phyloP scores from a whole-genome alignment of 1,284 basidiomycete genomes.

The Malassezia japonica region DNA sequence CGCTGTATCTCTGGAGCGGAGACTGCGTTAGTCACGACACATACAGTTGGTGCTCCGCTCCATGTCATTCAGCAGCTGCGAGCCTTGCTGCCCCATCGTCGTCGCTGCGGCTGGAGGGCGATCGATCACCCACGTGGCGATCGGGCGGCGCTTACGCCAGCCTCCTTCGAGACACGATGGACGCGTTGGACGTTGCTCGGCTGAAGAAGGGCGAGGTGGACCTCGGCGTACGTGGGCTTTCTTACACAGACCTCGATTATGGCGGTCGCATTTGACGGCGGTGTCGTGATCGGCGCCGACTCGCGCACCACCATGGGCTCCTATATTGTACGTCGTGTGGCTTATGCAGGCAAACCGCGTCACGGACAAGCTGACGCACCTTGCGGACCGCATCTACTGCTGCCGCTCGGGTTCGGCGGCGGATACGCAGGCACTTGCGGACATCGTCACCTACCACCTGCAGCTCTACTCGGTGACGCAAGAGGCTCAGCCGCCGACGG shows the following conservation, averaged over 20 bases:
- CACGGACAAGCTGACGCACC: slow-evolving; percentile 92
- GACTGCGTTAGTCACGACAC: slow-evolving; percentile 34
- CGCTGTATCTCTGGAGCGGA: slow-evolving; percentile 53
- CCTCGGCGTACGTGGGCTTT: slow-evolving; percentile 29
- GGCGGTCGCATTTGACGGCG: slow-evolving; percentile 91
- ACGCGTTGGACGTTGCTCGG: slow-evolving; percentile 20
- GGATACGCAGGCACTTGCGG: slow-evolving; percentile 90
- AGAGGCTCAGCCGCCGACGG: slow-evolving; percentile 66
- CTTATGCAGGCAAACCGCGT: slow-evolving; percentile 76
- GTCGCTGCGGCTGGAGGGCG: background rate
- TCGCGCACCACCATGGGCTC: slow-evolving; percentile 90
- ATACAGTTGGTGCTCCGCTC: slow-evolving; percentile 80
- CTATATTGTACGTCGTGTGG: slow-evolving; percentile 67
- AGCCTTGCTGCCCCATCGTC: slow-evolving; percentile 56
- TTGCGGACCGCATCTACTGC: slow-evolving; percentile 97
- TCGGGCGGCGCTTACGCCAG: slow-evolving; percentile 9
- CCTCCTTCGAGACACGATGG: slow-evolving; percentile 14
- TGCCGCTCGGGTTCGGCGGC: slow-evolving; percentile 96
- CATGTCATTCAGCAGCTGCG: slow-evolving; percentile 89
- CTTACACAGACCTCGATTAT: slow-evolving; percentile 74
- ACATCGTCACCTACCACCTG: slow-evolving; percentile 76
- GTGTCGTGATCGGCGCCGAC: slow-evolving; percentile 93
- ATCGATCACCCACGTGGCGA: slow-evolving; percentile 13
- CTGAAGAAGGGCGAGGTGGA: slow-evolving; percentile 48
- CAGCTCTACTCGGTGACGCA: slow-evolving; percentile 72